Evolutionary conservation across 768 basidiomycete genomes (phyloP), one percentile per base, ranked within the genome.

Genomic region (Galerina sulciceps): DNA sequence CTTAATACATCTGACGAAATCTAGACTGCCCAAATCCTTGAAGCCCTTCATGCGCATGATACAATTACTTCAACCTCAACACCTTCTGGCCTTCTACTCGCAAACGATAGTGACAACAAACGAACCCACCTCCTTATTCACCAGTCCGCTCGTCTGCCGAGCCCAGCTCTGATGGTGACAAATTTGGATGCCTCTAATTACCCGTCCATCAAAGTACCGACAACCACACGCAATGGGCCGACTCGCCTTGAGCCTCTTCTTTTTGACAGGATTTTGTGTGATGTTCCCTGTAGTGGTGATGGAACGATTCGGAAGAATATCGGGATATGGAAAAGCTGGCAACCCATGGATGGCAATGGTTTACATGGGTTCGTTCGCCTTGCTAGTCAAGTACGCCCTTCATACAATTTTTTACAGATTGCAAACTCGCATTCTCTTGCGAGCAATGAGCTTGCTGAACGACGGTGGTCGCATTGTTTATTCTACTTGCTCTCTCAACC

Each of bases 261-360:
- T 57, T 99, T 97, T 67, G 96, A 99, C 71, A 81, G 96, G 34
- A 96, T 99, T 58, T 75, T 99, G 35, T 96, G 94, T 49, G 97
- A 99, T 71, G 97, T 99, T 9, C 97, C 97, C 9, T 99, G 97
- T 70, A 95, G 93, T 66, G 97, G 97, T 4, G 97, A 99, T 71
- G 97, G 96, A 0, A 99, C 97, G 0, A 73, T 98, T 56, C 77
- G 97, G 61, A 99, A 99, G 80, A 99, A 99, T 70, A 71, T 91
- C 13, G 91, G 88, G 0, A 97, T 99, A 40, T 99, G 97, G 97
- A 91, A 90, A 70, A 81, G 82, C 41, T 99, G 96, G 96, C 85
- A 85, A 43, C 84, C 89, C 11, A 85, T 86, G 71, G 93, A 96
- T 71, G 96, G 91, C 10, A 95, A 96, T 69, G 93, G 94, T 3